These are phyloP conservation scores for Penicillium lividum DNA, from an alignment of 495 filamentous ascomycete genomes.

Conservation along the genomic window DNA sequence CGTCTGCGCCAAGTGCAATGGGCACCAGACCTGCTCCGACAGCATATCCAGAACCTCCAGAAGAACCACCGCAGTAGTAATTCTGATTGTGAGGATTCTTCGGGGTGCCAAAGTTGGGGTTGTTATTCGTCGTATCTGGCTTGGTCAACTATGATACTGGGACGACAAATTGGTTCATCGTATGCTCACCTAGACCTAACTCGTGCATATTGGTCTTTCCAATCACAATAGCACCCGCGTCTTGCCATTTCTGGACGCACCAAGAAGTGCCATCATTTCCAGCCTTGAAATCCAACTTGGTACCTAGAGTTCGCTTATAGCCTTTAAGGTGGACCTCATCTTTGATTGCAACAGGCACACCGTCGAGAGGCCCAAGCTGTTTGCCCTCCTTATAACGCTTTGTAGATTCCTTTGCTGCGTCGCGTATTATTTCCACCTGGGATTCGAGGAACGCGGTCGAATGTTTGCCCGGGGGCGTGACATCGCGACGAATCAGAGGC, in stretches of 20 bases:
- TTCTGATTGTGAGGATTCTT: conserved; percentile 75
- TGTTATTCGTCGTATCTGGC: conserved; percentile 78
- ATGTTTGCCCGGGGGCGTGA: conserved; percentile 54
- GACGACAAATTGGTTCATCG: neutral
- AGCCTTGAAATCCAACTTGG: conserved; percentile 56
- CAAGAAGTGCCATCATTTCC: conserved; percentile 58
- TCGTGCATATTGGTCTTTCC: conserved; percentile 95
- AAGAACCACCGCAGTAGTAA: conserved; percentile 90
- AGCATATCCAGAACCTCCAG: conserved; percentile 79
- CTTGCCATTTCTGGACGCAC: conserved; percentile 73
- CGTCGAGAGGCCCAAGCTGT: conserved; percentile 70
- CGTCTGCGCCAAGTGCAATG: conserved; percentile 81
- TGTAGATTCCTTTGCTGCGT: conserved; percentile 70
- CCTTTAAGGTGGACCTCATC: conserved; percentile 80
- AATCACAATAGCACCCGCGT: conserved; percentile 77
- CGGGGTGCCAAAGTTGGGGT: conserved; percentile 77
- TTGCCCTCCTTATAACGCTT: conserved; percentile 65
- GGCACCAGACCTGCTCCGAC: conserved; percentile 76
- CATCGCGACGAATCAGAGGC: conserved; percentile 64
- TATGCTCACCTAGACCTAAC: conserved; percentile 63
- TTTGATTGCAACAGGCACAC: conserved; percentile 82
- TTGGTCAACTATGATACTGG: neutral
- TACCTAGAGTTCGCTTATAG: conserved; percentile 66
- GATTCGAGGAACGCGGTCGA: conserved; percentile 68
- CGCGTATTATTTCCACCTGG: conserved; percentile 58